Base-by-base conservation (phyloP, 2,329 filamentous ascomycete genomes). In the Ophiostoma quercus region DNA sequence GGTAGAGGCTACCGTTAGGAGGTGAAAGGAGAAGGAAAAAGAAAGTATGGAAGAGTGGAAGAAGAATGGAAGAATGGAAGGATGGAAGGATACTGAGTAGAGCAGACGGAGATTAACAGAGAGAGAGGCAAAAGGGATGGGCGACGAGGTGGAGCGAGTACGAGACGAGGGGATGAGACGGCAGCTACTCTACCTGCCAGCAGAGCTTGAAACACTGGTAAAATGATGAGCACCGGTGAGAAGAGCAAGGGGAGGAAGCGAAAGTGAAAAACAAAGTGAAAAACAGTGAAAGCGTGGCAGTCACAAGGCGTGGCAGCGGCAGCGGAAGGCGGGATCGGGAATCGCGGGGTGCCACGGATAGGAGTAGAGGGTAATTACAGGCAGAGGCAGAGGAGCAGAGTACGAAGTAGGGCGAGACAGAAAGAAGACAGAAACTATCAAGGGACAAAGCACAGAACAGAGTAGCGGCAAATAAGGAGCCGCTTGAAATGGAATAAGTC, bases 151-250 rank as follows among this genome's bases (percentile, higher is more conserved):
- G 57, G 57, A 25, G 22, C 51, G 51, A 57, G 51, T 25, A 57
- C 51, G 51, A 57, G n/a, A 57, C 51, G n/a, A 57, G 51, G n/a
- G 51, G 51, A 57, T 57, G 51, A 57, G 51, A 57, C 51, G 51
- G 51, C 22, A 54, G 19, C 14, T 19, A 12, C 51, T 57, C n/a
- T n/a, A 57, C n/a, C n/a, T 7, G 22, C 12, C n/a, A 22, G n/a
- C 16, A 25, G 51, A 57, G 51, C n/a, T 57, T 57, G 51, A 57
- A 62, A 62, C 57, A 62, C 12, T 62, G 25, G 12, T 16, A 62
- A 60, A 39, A 32, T 29, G 54, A 29, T 12, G 14, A 29, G 11
- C 25, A 62, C 16, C 19, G 62, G 19, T 34, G 34, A 39, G n/a
- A n/a, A 22, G 8, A 22, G n/a, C 9, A 39, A 37, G 60, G 32